Evolutionary conservation across 768 basidiomycete species (phyloP).

Genomic region (Mycena kentingensis): DNA sequence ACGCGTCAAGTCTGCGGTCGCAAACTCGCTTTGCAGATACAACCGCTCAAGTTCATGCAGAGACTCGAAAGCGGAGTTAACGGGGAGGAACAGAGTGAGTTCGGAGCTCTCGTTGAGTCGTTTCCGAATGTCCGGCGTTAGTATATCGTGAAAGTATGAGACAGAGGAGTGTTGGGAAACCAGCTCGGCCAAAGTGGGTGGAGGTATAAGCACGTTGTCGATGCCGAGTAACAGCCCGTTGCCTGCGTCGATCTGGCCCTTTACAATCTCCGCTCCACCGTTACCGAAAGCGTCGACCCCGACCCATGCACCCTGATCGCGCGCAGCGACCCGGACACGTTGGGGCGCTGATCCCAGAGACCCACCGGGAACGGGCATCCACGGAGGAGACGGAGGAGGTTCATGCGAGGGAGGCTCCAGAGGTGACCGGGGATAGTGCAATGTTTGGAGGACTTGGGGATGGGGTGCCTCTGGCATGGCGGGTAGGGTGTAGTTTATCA

Average conservation of each 20-base stretch:
- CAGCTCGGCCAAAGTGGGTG: slow-evolving; percentile 72
- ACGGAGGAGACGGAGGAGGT: slow-evolving; percentile 78
- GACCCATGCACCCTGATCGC: slow-evolving; percentile 52
- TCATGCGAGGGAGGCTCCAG: slow-evolving; percentile 63
- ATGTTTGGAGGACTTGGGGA: slow-evolving; percentile 52
- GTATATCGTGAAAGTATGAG: slow-evolving; percentile 74
- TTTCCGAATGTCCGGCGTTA: slow-evolving; percentile 58
- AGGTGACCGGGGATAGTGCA: slow-evolving; percentile 68
- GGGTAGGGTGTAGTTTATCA: slow-evolving; percentile 78
- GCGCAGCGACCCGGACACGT: slow-evolving; percentile 63
- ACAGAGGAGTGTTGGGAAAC: slow-evolving; percentile 60
- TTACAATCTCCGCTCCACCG: slow-evolving; percentile 70
- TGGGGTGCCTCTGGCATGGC: slow-evolving; percentile 42
- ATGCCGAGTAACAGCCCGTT: slow-evolving; percentile 85
- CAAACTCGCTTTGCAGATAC: slow-evolving; percentile 89
- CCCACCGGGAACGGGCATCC: slow-evolving; percentile 84
- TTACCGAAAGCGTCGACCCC: slow-evolving; percentile 80
- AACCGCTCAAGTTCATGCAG: slow-evolving; percentile 77
- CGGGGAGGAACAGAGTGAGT: slow-evolving; percentile 87
- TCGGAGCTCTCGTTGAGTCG: slow-evolving; percentile 68
- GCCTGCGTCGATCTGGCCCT: slow-evolving; percentile 53
- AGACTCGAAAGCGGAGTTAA: slow-evolving; percentile 79
- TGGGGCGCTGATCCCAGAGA: slow-evolving; percentile 82
- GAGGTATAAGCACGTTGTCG: slow-evolving; percentile 71
- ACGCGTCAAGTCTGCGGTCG: slow-evolving; percentile 72